Evolutionary conservation across 1,284 basidiomycete species (phyloP).

Genomic region (Leccinum fuscescens): DNA sequence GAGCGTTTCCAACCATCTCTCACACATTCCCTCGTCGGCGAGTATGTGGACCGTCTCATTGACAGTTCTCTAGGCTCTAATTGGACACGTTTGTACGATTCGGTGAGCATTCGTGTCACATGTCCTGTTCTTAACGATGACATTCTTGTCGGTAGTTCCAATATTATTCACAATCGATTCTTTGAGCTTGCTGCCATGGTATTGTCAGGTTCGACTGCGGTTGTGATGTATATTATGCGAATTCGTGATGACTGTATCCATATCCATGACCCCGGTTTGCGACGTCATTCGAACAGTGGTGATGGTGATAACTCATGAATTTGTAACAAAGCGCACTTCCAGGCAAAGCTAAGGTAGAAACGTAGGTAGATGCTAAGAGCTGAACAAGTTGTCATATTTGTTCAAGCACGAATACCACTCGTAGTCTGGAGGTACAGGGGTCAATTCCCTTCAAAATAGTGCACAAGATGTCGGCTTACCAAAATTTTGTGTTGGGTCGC

Average conservation of each 20-base stretch:
- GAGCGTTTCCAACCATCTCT: conserved; percentile 93
- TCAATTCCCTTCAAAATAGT: conserved; percentile 5
- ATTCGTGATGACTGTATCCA: background rate
- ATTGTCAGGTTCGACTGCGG: conserved; percentile 7
- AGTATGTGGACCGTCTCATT: conserved; percentile 86
- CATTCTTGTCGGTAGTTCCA: conserved; percentile 52
- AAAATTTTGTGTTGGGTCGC: conserved; percentile 60
- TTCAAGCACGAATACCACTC: conserved; percentile 80
- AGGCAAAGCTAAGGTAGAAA: background rate
- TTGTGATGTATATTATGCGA: conserved; percentile 2
- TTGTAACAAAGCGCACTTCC: background rate
- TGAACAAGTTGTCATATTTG: conserved; percentile 65
- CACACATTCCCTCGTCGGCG: conserved; percentile 84
- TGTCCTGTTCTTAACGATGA: conserved; percentile 2
- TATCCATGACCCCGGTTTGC: background rate
- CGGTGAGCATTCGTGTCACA: conserved; percentile 47
- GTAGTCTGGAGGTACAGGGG: conserved; percentile 48
- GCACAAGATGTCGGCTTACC: conserved; percentile 39
- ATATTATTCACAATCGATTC: conserved; percentile 83
- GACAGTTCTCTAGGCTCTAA: conserved; percentile 87
- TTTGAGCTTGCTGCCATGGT: conserved; percentile 38
- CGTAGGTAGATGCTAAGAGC: conserved; percentile 1
- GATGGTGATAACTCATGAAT: background rate
- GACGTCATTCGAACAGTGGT: background rate
- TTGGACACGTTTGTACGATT: conserved; percentile 92